Percentiles rank a stretch among this genome's conserved stretches.
These are phyloP conservation scores for Bolboschoenus planiculmis DNA, from an alignment of 176 grass and related monocot species.

Conservation along the genomic window DNA sequence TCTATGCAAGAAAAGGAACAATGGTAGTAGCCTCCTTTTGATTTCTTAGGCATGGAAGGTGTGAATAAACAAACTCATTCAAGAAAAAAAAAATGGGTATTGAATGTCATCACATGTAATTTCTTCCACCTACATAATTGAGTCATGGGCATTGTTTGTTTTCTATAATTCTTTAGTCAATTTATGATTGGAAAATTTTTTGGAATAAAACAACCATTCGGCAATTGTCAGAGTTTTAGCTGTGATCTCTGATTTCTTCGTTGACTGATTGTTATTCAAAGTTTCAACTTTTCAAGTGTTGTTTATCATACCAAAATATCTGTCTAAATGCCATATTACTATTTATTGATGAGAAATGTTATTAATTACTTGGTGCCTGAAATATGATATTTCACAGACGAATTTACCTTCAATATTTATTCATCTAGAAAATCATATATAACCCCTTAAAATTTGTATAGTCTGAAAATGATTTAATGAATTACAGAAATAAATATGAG, in stretches of 20 bases:
- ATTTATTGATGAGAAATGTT: neutral
- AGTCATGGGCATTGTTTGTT: conserved; percentile 26
- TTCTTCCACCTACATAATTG: neutral
- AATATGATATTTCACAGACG: no score
- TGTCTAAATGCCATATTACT: neutral
- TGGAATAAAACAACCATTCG: neutral
- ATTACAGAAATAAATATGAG: neutral
- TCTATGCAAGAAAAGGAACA: neutral
- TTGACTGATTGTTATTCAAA: neutral
- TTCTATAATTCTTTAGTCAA: conserved; percentile 11
- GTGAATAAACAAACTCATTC: conserved; percentile 18
- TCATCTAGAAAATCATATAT: neutral
- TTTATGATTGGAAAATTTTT: neutral
- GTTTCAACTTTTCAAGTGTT: neutral
- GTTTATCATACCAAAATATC: neutral
- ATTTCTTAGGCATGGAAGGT: conserved; percentile 14
- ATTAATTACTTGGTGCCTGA: neutral
- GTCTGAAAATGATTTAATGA: no score
- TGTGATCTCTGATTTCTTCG: neutral
- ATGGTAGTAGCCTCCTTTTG: neutral
- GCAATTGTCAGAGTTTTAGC: neutral
- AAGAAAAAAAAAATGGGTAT: neutral
- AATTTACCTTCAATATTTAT: neutral
- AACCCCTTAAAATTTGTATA: no score
- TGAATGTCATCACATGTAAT: conserved; percentile 17